Evolutionary conservation across 306 rosid genomes (phyloP).

Genomic region (Acacia acuminata): DNA sequence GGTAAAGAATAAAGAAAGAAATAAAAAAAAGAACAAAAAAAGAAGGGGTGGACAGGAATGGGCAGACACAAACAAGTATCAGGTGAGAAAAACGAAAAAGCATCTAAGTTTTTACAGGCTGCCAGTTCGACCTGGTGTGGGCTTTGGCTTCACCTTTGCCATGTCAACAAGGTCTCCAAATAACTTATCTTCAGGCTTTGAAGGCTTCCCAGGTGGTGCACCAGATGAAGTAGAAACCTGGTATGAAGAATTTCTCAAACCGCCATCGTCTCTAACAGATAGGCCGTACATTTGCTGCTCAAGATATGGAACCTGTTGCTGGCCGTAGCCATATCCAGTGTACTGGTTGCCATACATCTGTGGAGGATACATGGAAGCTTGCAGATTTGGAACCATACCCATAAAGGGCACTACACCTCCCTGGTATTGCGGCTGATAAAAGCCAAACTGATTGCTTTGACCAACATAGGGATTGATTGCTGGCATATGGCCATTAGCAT

Average conservation of each 20-base stretch:
- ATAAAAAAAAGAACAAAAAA: background rate
- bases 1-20: constrained; percentile 28
- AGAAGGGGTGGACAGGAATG: background rate
- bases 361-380: constrained; percentile 62
- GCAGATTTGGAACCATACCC: constrained; percentile 71
- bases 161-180: constrained; percentile 95
- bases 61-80: constrained; percentile 40
- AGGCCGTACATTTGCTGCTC: constrained; percentile 88
- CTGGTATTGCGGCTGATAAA: constrained; percentile 46
- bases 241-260: constrained; percentile 53
- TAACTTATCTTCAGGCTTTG: constrained; percentile 89
- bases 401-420: constrained; percentile 51
- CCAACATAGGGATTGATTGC: constrained; percentile 55
- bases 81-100: constrained; percentile 32
- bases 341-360: constrained; percentile 80
- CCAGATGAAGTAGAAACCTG: constrained; percentile 72
- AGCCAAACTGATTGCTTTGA: constrained; percentile 63
- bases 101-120: constrained; percentile 44
- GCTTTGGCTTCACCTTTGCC: constrained; percentile 84
- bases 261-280: constrained; percentile 61
- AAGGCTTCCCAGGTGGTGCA: constrained; percentile 65
- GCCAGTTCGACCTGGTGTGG: constrained; percentile 62
- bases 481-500: constrained; percentile 54
- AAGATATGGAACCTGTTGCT: constrained; percentile 61
- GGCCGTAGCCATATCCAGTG: constrained; percentile 74